Evolutionary conservation across 495 filamentous ascomycete genomes (phyloP).

Genomic region (Monascus purpureus): DNA sequence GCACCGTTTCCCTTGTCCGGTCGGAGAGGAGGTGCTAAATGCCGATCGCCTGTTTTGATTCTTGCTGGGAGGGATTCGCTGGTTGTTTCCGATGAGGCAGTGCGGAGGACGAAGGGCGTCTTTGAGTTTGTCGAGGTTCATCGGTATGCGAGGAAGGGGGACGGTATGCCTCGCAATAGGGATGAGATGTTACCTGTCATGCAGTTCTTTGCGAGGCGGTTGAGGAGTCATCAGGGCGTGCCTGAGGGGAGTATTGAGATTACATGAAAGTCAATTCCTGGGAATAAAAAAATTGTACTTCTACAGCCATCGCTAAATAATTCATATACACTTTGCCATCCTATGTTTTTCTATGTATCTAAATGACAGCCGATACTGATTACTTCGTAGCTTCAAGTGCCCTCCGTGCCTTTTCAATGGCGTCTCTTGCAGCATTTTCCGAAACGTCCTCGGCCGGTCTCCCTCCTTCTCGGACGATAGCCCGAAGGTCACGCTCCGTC

Average conservation of each 20-base stretch:
- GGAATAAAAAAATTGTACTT: background rate
- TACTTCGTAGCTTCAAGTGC: constrained; percentile 34
- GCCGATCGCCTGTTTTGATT: constrained; percentile 59
- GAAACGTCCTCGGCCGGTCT: constrained; percentile 19
- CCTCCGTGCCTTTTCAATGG: constrained; percentile 38
- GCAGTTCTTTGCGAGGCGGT: constrained; percentile 72
- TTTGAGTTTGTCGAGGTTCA: constrained; percentile 64
- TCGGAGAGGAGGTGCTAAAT: constrained; percentile 28
- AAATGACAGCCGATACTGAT: background rate
- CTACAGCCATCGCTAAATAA: too few relatives aligned
- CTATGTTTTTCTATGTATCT: background rate
- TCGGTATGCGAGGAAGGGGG: constrained; percentile 58
- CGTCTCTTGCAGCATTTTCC: constrained; percentile 32
- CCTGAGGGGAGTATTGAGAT: constrained; percentile 48
- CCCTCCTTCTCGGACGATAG: constrained; percentile 38
- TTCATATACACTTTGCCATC: background rate
- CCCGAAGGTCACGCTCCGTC: constrained; percentile 49
- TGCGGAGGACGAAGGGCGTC: constrained; percentile 44
- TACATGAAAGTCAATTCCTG: constrained; percentile 9
- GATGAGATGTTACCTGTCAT: constrained; percentile 91
- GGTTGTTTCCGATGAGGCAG: constrained; percentile 45
- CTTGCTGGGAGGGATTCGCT: constrained; percentile 51
- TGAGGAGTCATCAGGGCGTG: constrained; percentile 51
- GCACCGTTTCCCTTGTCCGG: constrained; percentile 47
- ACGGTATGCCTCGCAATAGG: constrained; percentile 67